phyloP scores from a whole-genome alignment of 1,284 basidiomycete species.

The Fomitopsis betulina region DNA sequence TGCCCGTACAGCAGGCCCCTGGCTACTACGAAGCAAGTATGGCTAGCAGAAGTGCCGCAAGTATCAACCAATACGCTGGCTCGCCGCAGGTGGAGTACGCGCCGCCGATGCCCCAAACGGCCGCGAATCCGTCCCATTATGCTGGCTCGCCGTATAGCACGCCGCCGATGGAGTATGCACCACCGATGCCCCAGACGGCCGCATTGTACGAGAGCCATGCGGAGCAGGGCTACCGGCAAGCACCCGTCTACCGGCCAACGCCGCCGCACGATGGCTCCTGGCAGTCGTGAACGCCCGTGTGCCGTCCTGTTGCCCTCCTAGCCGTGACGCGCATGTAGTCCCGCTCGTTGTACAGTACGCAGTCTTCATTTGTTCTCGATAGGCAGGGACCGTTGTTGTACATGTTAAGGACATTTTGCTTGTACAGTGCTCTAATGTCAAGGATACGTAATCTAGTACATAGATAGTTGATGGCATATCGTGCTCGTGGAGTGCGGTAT shows the following conservation, averaged over 20 bases:
- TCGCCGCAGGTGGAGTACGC: slow-evolving; percentile 9
- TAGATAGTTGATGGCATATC: background rate
- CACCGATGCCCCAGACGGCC: slow-evolving; percentile 15
- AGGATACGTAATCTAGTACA: background rate
- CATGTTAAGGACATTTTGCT: background rate
- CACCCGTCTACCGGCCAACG: slow-evolving; percentile 26
- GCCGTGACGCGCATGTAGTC: background rate
- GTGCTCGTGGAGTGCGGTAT: background rate
- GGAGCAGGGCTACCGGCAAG: slow-evolving; percentile 23
- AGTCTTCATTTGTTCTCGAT: background rate
- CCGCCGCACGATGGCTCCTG: slow-evolving; percentile 6
- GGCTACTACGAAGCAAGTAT: slow-evolving; percentile 22
- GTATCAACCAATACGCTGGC: slow-evolving; percentile 12
- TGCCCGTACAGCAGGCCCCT: slow-evolving; percentile 16
- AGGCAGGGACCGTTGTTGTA: slow-evolving; percentile 4
- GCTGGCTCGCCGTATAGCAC: slow-evolving; percentile 7
- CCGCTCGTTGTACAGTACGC: background rate
- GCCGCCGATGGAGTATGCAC: slow-evolving; percentile 10
- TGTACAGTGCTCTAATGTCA: slow-evolving; percentile 1
- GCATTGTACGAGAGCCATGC: slow-evolving; percentile 12
- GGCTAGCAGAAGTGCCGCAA: slow-evolving; percentile 20
- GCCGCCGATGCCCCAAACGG: slow-evolving; percentile 13
- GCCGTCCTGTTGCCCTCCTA: background rate
- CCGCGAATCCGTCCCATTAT: slow-evolving; percentile 9
- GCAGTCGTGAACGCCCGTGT: background rate